Evolutionary conservation across 1,139 yeast species (phyloP).

Genomic region (Diutina rugosa): DNA sequence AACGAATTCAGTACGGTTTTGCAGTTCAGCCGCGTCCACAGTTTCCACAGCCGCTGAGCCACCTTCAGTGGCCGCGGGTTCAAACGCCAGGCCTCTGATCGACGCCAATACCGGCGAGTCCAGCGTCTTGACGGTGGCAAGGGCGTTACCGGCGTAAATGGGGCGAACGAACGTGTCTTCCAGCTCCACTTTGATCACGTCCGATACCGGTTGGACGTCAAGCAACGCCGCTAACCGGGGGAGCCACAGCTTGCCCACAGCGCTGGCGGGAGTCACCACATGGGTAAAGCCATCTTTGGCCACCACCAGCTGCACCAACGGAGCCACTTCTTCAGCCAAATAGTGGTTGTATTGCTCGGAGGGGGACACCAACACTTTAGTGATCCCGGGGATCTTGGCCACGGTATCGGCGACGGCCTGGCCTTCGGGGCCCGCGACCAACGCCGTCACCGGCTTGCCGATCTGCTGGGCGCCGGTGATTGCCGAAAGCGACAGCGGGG

Average conservation of each 20-base stretch:
- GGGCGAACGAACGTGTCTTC: conserved; percentile 78
- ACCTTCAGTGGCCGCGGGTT: conserved; percentile 46
- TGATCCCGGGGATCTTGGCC: conserved; percentile 20
- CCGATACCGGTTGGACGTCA: conserved; percentile 82
- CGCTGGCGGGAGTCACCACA: conserved; percentile 69
- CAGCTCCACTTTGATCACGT: conserved; percentile 55
- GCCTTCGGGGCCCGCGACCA: conserved; percentile 45
- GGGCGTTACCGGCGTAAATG: conserved; percentile 91
- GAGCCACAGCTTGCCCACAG: conserved; percentile 75
- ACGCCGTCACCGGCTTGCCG: conserved; percentile 53
- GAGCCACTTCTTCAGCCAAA: conserved; percentile 56
- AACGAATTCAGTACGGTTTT: conserved; percentile 34
- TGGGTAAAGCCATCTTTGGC: conserved; percentile 43
- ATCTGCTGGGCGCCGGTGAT: conserved; percentile 51
- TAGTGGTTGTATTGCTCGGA: conserved; percentile 39
- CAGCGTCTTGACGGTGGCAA: conserved; percentile 63
- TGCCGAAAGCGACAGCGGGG: conserved; percentile 58
- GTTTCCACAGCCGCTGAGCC: conserved; percentile 19
- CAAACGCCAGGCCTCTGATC: conserved; percentile 77
- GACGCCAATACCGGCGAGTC: conserved; percentile 61
- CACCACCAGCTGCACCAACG: conserved; percentile 37
- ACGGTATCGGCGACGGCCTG: conserved; percentile 23
- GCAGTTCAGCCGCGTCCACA: conserved; percentile 4
- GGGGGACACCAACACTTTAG: conserved; percentile 38
- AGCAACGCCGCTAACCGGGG: conserved; percentile 82